Base-by-base conservation (phyloP, 179 eudicot species). In the Carnegiea gigantea region DNA sequence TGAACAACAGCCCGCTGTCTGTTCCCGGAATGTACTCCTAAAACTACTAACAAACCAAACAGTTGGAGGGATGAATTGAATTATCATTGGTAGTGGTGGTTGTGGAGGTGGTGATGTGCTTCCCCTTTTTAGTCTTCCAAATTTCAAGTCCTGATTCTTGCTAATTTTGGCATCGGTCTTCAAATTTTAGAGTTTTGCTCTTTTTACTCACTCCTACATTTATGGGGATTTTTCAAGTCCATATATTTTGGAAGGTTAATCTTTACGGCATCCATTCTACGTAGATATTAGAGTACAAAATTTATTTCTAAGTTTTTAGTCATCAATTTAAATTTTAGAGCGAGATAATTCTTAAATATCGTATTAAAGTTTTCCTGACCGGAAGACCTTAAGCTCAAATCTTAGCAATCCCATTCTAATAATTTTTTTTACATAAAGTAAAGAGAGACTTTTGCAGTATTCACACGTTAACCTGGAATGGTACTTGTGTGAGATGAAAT, bases 1-100 rank as follows among this genome's bases (percentile, higher is more conserved):
- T 40, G 75, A 85, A 85, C 81, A 76, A 82, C 26, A 82, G 49
- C 24, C 81, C 64, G n/a, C 30, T 82, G 18, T 75, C 30, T 82
- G 79, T 76, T 64, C 51, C 79, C 87, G 81, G 26, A 76, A 79
- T 48, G 21, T 71, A 68, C 73, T 82, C 92, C 92, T 86, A 79
- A 86, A 92, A 86, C 75, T 36, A 79, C 85, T 91, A 77, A 65
- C 84, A 77, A 73, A 84, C 90, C 93, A 75, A 83, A 89, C 96
- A 91, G 82, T 82, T 88, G 92, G 89, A 81, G 74, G 92, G 84
- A 62, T 14, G 77, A 81, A 73, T 78, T 54, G 65, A 74, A 76
- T 73, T 43, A 18, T 13, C 67, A 76, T 85, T 79, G 77, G 78
- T 80, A 82, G 79, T 77, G 67, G 85, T 79, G 51, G 73, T 26